These are phyloP conservation scores for Decorospora gaudefroyi DNA, from an alignment of 2,329 filamentous ascomycete genomes.

Conservation along the genomic window DNA sequence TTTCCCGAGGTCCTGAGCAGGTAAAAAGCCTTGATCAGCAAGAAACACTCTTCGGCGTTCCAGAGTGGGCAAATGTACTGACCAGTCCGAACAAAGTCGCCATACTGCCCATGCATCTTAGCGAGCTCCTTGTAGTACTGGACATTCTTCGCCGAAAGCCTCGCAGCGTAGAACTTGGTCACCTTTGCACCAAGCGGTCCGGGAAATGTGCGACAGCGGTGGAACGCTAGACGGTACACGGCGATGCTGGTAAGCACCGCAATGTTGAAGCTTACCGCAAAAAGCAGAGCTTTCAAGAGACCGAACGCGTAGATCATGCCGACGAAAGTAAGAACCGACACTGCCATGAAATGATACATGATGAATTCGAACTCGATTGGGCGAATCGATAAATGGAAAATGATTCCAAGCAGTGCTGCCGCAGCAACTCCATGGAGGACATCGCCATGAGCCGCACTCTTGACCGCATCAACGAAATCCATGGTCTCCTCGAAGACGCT, in stretches of 20 bases:
- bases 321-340: slow-evolving; percentile 15
- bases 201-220: slow-evolving; percentile 32
- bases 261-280: slow-evolving; percentile 17
- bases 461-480: slow-evolving; percentile 5
- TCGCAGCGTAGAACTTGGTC: slow-evolving; percentile 35
- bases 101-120: slow-evolving; percentile 39
- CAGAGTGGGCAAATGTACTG: background rate
- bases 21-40: slow-evolving; percentile 3
- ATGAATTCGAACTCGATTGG: slow-evolving; percentile 30
- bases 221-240: slow-evolving; percentile 32
- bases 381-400: slow-evolving; percentile 25
- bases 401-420: slow-evolving; percentile 20
- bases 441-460: background rate
- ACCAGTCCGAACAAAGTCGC: slow-evolving; percentile 46
- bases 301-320: slow-evolving; percentile 15
- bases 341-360: slow-evolving; percentile 33
- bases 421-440: slow-evolving; percentile 2
- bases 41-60: background rate
- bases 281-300: slow-evolving; percentile 8
- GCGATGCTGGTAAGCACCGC: slow-evolving; percentile 27
- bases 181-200: slow-evolving; percentile 32
- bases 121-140: slow-evolving; percentile 39
- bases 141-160: slow-evolving; percentile 30
- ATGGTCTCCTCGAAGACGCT: too few relatives aligned
- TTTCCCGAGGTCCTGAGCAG: slow-evolving; percentile 31